Base-by-base conservation (phyloP, 352 stramenopile genomes). In the Pythium folliculosum region DNA sequence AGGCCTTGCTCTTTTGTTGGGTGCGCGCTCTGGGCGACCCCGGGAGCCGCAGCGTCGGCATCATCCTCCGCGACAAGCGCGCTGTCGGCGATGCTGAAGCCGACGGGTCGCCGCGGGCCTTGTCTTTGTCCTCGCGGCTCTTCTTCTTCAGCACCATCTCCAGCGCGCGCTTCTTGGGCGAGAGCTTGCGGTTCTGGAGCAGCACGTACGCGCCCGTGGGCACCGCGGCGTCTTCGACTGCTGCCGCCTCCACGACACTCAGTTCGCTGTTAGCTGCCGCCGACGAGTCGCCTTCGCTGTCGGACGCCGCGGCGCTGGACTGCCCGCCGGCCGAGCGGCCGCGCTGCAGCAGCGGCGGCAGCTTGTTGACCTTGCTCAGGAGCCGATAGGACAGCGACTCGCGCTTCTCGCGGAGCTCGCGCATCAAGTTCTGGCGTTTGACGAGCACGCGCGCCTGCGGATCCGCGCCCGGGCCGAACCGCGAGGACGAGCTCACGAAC, bases 371-470 rank as follows among this genome's bases (percentile, higher is more conserved):
- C 30, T 90, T 90, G 30, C 78, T 80, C 77, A 91, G 66, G 12
- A 93, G 66, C 57, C 86, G 84, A 71, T 90, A 82, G 5, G 81
- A 81, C 1, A 93, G 79, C 13, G 82, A 87, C 21, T 89, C 82
- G n/a, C 83, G 85, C 50, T 87, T 85, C 25, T 91, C 80, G 50
- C 78, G 79, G 27, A 93, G 65, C 60, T 93, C 85, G 2, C 83
- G 81, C 49, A 93, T 59, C 47, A 91, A 19, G 47, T 93, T 91
- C 60, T 93, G 85, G 0, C 84, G 76, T 70, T 91, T 91, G 25
- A 90, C 81, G 10, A 89, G 54, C 1, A 90, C 68, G 23, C 78
- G 81, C 5, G 80, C 70, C 40, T 86, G 73, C 14, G 84, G 81
- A 23, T 92, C 80, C 0, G 81, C 80, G 5, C 32, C 54, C 5